phyloP scores from a whole-genome alignment of 345 rosid species.

The Ailanthus altissimus region DNA sequence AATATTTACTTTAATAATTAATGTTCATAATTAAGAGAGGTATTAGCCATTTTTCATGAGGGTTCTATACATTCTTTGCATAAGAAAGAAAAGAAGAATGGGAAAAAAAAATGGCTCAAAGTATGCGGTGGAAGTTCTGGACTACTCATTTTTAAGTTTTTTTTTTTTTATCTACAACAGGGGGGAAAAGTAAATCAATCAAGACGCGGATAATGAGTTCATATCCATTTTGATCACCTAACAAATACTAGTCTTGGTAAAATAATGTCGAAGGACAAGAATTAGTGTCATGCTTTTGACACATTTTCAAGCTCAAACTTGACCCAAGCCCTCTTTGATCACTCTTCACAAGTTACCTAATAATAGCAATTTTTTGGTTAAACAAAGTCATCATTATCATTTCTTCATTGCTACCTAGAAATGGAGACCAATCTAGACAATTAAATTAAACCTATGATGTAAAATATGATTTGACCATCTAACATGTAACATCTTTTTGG shows the following conservation, averaged over 20 bases:
- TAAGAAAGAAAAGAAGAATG: background rate
- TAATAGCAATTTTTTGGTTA: background rate
- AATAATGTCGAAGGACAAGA: background rate
- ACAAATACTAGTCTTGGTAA: no score
- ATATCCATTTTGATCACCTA: background rate
- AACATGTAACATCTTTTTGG: background rate
- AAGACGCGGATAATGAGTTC: background rate
- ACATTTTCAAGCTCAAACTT: background rate
- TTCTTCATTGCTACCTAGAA: background rate
- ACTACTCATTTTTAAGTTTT: no score
- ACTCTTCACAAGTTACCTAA: background rate
- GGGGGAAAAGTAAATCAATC: background rate
- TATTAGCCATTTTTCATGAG: no score
- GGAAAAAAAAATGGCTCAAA: background rate
- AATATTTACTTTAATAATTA: no score
- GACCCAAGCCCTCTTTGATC: background rate
- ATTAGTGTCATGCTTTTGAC: background rate
- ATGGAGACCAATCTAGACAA: background rate
- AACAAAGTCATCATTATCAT: background rate
- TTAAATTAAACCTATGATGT: background rate
- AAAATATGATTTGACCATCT: background rate
- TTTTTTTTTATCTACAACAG: background rate
- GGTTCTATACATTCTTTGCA: no score
- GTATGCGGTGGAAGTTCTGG: background rate
- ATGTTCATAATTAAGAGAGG: no score